phyloP scores from a whole-genome alignment of 495 filamentous ascomycete genomes.

The Talaromyces wortmannii region DNA sequence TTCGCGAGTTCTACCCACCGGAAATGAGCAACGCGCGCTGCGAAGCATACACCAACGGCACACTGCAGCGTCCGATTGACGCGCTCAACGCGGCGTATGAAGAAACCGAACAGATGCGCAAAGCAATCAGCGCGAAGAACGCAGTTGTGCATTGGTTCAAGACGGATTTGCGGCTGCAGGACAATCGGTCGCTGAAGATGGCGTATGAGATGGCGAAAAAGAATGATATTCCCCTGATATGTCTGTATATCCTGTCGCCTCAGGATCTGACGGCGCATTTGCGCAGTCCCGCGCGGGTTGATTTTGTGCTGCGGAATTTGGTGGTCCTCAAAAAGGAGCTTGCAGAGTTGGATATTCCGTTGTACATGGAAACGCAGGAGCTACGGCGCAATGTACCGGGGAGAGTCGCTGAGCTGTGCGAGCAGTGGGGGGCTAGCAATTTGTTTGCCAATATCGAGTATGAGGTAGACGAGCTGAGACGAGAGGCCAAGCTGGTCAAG shows the following conservation, averaged over 20 bases:
- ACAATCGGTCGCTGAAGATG: conserved; percentile 66
- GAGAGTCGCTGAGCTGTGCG: conserved; percentile 61
- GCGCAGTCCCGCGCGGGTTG: conserved; percentile 64
- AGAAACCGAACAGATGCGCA: conserved; percentile 40
- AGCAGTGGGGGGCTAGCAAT: conserved; percentile 66
- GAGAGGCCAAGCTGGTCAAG: conserved; percentile 62
- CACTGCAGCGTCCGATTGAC: conserved; percentile 65
- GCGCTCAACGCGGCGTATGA: conserved; percentile 44
- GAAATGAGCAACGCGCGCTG: conserved; percentile 78
- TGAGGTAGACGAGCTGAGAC: conserved; percentile 53
- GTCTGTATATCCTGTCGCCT: conserved; percentile 74
- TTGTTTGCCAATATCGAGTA: conserved; percentile 53
- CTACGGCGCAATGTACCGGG: conserved; percentile 55
- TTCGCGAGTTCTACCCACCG: conserved; percentile 75
- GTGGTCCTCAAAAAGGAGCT: conserved; percentile 59
- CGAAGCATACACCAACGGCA: conserved; percentile 58
- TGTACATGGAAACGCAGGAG: conserved; percentile 67
- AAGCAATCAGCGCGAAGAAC: conserved; percentile 39
- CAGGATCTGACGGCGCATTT: conserved; percentile 83
- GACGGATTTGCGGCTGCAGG: conserved; percentile 63
- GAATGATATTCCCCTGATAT: conserved; percentile 60
- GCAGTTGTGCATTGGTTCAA: conserved; percentile 93
- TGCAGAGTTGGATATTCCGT: conserved; percentile 65
- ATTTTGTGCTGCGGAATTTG: conserved; percentile 70
- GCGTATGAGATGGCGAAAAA: conserved; percentile 62